phyloP scores from a whole-genome alignment of 495 filamentous ascomycete genomes.

The Penicillium odoratum region DNA sequence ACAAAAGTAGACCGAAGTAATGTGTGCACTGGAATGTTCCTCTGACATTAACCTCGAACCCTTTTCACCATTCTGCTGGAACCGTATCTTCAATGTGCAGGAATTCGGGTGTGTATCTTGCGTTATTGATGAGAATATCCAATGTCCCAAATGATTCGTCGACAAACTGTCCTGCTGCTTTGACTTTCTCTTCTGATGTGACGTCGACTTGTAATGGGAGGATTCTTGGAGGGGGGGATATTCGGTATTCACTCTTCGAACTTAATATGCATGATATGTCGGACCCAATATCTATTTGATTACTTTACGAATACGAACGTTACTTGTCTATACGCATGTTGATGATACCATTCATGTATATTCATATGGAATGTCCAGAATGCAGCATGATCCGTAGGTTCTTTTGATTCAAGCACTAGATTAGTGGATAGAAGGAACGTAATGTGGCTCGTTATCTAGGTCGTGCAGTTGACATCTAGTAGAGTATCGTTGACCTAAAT shows the following conservation, averaged over 20 bases:
- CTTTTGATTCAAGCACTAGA: not conserved
- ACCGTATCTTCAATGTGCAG: conserved; percentile 41
- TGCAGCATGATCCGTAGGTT: not conserved
- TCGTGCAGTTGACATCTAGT: conserved; percentile 46
- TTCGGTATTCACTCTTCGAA: conserved; percentile 36
- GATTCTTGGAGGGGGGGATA: conserved; percentile 39
- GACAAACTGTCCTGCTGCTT: conserved; percentile 27
- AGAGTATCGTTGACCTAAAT: conserved; percentile 36
- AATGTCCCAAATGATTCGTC: conserved; percentile 34
- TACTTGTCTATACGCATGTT: too few species aligned
- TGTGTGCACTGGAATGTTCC: conserved; percentile 46
- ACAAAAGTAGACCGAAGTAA: conserved; percentile 48
- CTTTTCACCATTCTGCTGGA: conserved; percentile 46
- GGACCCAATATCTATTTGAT: not conserved
- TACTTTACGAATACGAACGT: not conserved
- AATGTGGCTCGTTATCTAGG: not conserved
- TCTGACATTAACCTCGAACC: conserved; percentile 46
- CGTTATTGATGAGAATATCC: conserved; percentile 59
- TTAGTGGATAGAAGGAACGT: not conserved
- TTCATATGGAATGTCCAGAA: not conserved
- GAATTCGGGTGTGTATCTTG: conserved; percentile 42
- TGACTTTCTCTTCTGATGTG: conserved; percentile 35
- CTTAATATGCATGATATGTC: conserved; percentile 29
- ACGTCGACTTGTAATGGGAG: conserved; percentile 46
- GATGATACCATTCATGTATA: not conserved